Percentiles rank a stretch among this genome's conserved stretches.
These are phyloP conservation scores for Haematococcus lacustris DNA, from an alignment of 139 green algal species.

Conservation along the genomic window DNA sequence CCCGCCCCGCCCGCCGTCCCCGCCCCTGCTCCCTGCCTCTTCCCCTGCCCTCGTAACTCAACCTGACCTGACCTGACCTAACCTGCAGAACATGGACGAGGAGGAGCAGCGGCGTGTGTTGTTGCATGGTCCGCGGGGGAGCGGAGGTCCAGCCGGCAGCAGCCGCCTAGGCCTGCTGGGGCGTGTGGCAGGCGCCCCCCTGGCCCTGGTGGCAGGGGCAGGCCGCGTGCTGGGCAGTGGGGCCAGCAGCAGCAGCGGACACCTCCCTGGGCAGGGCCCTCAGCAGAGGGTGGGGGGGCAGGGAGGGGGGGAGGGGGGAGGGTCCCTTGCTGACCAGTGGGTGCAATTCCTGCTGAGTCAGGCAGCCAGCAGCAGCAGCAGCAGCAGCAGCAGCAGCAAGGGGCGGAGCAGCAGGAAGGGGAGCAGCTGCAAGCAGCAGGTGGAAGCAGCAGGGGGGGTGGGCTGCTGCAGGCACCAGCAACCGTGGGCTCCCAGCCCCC, in stretches of 20 bases:
- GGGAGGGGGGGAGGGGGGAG: neutral
- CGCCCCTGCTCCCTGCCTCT: too few relatives aligned
- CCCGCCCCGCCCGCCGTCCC: too few relatives aligned
- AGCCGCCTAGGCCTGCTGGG: conserved; percentile 25
- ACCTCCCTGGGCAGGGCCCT: neutral
- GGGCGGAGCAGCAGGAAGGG: too few relatives aligned
- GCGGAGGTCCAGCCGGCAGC: neutral
- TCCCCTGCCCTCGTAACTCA: too few relatives aligned
- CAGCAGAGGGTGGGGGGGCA: neutral
- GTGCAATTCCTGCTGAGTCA: conserved; percentile 56
- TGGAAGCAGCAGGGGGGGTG: too few relatives aligned
- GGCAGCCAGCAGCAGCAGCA: conserved; percentile 9
- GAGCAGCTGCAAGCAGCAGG: too few relatives aligned
- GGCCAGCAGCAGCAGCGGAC: neutral
- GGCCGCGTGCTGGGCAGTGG: conserved; percentile 13
- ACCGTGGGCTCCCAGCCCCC: too few relatives aligned
- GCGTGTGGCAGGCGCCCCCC: conserved; percentile 21
- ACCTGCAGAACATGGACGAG: neutral
- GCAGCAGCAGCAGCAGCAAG: neutral
- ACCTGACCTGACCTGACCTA: too few relatives aligned
- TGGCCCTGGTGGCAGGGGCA: conserved; percentile 25
- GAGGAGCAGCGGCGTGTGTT: conserved; percentile 1
- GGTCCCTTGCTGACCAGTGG: conserved; percentile 46
- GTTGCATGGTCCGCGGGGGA: neutral
- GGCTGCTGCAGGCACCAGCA: too few relatives aligned